phyloP scores from a whole-genome alignment of 2,329 filamentous ascomycete species.

The Pestalotiopsis sp. region DNA sequence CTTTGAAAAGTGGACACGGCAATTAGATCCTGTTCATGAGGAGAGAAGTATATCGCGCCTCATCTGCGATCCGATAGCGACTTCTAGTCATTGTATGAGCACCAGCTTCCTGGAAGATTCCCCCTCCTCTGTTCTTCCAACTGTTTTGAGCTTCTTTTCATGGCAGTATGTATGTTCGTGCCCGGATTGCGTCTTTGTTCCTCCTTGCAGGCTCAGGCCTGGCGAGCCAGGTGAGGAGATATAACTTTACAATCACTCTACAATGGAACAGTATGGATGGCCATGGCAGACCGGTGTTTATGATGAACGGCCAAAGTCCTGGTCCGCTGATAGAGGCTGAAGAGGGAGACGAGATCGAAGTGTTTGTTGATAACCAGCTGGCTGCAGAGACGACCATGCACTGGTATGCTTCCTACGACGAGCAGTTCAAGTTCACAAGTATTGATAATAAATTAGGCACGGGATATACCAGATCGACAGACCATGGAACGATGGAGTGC shows the following conservation, averaged over 20 bases:
- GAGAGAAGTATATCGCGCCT: background rate
- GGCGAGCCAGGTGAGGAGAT: constrained; percentile 10
- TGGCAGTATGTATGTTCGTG: background rate
- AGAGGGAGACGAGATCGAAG: constrained; percentile 21
- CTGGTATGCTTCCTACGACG: constrained; percentile 12
- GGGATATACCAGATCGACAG: constrained; percentile 22
- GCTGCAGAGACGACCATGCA: constrained; percentile 21
- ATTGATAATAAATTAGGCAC: constrained; percentile 13
- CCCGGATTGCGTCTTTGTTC: constrained; percentile 4
- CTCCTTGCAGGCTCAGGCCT: background rate
- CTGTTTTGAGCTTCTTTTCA: background rate
- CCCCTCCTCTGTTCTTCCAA: background rate
- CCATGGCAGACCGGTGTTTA: constrained; percentile 19
- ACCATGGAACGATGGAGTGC: constrained; percentile 22
- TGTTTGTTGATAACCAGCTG: constrained; percentile 19
- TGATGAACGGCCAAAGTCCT: constrained; percentile 19
- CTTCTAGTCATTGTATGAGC: background rate
- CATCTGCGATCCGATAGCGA: background rate
- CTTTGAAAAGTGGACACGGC: background rate
- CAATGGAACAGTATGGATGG: constrained; percentile 15
- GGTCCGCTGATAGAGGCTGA: constrained; percentile 19
- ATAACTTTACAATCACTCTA: constrained; percentile 14
- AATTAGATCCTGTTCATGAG: background rate
- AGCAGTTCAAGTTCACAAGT: background rate
- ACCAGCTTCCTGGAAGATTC: background rate